Conservation (phyloP, 306 rosid species). For the Prinsepia uniflora region DNA sequence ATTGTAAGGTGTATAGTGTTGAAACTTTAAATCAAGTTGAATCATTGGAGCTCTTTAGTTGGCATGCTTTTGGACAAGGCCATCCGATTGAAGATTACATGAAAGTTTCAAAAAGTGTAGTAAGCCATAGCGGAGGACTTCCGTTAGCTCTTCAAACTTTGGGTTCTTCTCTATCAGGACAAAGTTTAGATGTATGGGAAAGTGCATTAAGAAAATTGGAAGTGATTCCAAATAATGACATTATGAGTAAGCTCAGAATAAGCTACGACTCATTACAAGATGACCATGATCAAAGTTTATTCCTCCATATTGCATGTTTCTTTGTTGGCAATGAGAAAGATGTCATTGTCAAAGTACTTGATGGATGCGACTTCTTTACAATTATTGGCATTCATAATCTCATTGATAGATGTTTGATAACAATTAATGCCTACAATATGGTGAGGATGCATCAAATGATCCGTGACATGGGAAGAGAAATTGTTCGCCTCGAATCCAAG, state of each 20-base stretch:
- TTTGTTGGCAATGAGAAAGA: background rate
- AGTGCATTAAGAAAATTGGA: background rate
- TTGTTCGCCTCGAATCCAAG: background rate
- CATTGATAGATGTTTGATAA: background rate
- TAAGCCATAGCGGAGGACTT: background rate
- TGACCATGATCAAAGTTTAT: background rate
- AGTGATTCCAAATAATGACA: background rate
- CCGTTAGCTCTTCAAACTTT: conserved; percentile 1
- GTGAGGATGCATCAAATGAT: background rate
- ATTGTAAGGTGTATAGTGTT: background rate
- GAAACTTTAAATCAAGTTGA: background rate
- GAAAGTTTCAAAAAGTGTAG: background rate
- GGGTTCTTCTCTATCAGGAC: background rate
- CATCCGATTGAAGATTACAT: background rate
- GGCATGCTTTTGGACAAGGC: background rate
- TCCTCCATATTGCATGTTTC: conserved; percentile 3
- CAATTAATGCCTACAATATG: background rate
- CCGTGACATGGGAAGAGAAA: conserved; percentile 6
- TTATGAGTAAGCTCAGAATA: background rate
- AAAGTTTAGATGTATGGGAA: background rate
- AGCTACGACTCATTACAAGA: background rate
- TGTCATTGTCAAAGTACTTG: background rate
- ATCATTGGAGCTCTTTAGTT: conserved; percentile 4
- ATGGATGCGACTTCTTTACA: background rate
- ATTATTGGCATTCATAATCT: background rate